Conservation (phyloP, 768 basidiomycete genomes). For the Lentinula edodes region DNA sequence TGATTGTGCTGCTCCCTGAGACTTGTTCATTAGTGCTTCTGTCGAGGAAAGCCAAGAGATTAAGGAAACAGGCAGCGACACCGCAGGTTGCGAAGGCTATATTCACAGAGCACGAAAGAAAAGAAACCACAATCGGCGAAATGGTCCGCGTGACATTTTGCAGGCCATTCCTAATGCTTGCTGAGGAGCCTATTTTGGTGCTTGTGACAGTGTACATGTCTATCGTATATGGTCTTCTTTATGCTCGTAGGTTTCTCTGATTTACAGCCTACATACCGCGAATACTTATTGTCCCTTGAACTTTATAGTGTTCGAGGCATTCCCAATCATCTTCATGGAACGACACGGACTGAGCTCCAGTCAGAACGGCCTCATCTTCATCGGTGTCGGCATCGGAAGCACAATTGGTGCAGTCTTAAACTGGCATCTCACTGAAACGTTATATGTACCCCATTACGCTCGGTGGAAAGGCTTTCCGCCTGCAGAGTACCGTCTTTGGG, state of each 20-base stretch:
- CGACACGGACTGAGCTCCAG: conserved; percentile 29
- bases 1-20: conserved; percentile 52
- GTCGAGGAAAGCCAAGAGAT: conserved; percentile 19
- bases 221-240: conserved; percentile 46
- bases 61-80: background rate
- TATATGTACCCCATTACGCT: conserved; percentile 21
- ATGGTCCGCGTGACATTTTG: conserved; percentile 29
- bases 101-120: conserved; percentile 29
- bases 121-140: conserved; percentile 23
- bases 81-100: background rate
- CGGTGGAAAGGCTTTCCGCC: conserved; percentile 36
- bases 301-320: conserved; percentile 26
- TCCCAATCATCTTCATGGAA: conserved; percentile 32
- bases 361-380: conserved; percentile 32
- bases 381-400: conserved; percentile 32
- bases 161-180: conserved; percentile 45
- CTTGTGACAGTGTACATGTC: conserved; percentile 39
- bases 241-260: conserved; percentile 41
- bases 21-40: conserved; percentile 63
- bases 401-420: conserved; percentile 22
- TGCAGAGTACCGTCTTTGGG: conserved; percentile 32
- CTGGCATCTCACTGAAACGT: conserved; percentile 23
- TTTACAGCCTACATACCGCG: conserved; percentile 22
- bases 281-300: conserved; percentile 13
- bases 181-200: conserved; percentile 46